Evolutionary conservation across 345 rosid species (phyloP).

Genomic region (Raphanus raphanistrum): DNA sequence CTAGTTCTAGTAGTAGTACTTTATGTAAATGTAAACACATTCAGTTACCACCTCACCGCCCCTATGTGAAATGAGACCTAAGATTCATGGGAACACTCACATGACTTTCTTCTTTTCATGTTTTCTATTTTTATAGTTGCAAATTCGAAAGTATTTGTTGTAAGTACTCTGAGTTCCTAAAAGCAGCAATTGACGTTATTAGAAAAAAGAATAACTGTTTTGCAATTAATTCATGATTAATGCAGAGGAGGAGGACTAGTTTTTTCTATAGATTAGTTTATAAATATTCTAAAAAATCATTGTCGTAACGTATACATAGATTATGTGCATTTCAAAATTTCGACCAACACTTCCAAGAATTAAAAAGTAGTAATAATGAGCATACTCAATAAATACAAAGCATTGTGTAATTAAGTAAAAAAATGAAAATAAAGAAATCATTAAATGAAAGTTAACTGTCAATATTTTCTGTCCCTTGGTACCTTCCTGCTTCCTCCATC

Average conservation of each 20-base stretch:
- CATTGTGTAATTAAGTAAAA: neutral
- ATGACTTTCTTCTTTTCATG: constrained; percentile 55
- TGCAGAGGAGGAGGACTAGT: constrained; percentile 3
- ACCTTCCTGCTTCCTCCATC: neutral
- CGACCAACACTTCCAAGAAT: constrained; percentile 3
- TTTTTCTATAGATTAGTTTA: constrained; percentile 17
- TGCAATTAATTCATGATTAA: constrained; percentile 9
- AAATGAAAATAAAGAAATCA: constrained; percentile 9
- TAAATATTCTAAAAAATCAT: constrained; percentile 4
- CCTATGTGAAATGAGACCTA: constrained; percentile 42
- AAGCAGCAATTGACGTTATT: neutral
- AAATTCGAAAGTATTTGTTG: neutral
- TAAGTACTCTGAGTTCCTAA: constrained; percentile 4
- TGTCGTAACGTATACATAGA: constrained; percentile 25
- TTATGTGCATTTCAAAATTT: constrained; percentile 21
- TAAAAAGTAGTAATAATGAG: neutral
- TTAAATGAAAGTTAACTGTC: constrained; percentile 42
- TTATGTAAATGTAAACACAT: constrained; percentile 39
- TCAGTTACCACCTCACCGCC: constrained; percentile 70
- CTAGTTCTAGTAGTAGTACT: neutral
- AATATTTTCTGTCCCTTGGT: constrained; percentile 25
- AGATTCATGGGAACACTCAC: constrained; percentile 57
- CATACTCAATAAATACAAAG: neutral
- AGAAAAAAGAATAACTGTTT: constrained; percentile 13
- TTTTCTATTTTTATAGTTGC: neutral